Evolutionary conservation across 2,329 filamentous ascomycete genomes (phyloP), one percentile per base, ranked within the genome.

Genomic region (Neospermospora avenae): DNA sequence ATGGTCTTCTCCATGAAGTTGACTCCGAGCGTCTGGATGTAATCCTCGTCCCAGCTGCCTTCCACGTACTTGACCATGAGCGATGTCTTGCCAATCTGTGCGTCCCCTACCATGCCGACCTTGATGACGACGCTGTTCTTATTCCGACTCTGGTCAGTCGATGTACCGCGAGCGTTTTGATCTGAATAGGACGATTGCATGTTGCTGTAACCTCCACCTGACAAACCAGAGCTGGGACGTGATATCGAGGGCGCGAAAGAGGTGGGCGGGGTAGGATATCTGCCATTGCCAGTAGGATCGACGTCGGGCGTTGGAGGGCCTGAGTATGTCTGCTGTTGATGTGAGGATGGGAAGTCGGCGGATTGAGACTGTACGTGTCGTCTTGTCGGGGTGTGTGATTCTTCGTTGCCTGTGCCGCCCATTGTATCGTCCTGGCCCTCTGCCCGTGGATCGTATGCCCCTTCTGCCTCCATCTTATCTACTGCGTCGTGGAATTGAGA

Each of bases 1-100:
- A 99, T 99, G 37, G 95, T 99, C 83, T 99, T 99, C 76, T 99
- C 95, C 95, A 99, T 99, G 77, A 99, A 99, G 77, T 99, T 99
- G 77, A 99, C 95, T 68, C 95, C 95, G 46, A 99, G 80, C 22
- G 95, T 99, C 78, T 99, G 95, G 72, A 99, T 99, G 76, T 99
- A 99, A 75, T 99, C 95, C 78, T 99, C 95, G 75, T 99, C 95
- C 92, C 95, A 99, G 77, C 93, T 97, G 62, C 95, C 95, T 78
- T 99, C 95, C 58, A 99, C 95, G 73, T 99, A 99, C 76, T 99
- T 99, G 72, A 99, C 95, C 95, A 99, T 99, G 73, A 99, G 78
- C 66, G 93, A 97, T 18, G 95, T 99, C 84, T 99, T 99, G 73
- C 95, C 95, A 69, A 99, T 99, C 77, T 99, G 95, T 60, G 95